Conservation (phyloP, 805 yeast species). For the Wickerhamomyces pijperi region DNA sequence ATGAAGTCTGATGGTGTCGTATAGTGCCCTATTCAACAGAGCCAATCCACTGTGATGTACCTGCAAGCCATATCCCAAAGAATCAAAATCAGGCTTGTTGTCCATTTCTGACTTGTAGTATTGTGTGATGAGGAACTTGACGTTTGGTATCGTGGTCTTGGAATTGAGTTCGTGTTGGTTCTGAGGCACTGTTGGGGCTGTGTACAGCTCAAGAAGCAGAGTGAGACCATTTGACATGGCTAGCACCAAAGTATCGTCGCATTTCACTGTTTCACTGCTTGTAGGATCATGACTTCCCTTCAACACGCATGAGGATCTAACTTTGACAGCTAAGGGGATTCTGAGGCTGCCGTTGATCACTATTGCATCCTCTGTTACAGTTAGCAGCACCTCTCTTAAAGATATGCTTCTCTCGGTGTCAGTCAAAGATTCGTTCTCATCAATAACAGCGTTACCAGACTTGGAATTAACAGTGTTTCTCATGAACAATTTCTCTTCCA, state of each 20-base stretch:
- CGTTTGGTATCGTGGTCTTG: too few relatives aligned
- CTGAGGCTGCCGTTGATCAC: too few relatives aligned
- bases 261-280: too few relatives aligned
- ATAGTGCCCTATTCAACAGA: not conserved
- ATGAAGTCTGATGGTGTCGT: not conserved
- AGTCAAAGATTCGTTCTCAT: too few relatives aligned
- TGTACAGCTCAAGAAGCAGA: not conserved
- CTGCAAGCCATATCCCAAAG: not conserved
- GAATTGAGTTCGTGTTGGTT: not conserved
- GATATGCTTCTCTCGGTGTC: too few relatives aligned
- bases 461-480: too few relatives aligned
- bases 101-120: not conserved
- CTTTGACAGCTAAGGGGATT: not conserved
- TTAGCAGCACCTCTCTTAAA: too few relatives aligned
- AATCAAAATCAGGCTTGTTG: not conserved
- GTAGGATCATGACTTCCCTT: not conserved
- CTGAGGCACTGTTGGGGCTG: too few relatives aligned
- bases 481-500: too few relatives aligned
- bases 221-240: not conserved
- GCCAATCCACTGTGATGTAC: not conserved
- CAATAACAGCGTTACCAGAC: too few relatives aligned
- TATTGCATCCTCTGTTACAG: too few relatives aligned
- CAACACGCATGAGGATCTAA: not conserved
- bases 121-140: not conserved
- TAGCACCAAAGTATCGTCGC: not conserved